Percentiles rank a stretch among this genome's conserved stretches.
Conservation (phyloP, 2,329 filamentous ascomycete genomes). For the Fusarium brachygibbosum region DNA sequence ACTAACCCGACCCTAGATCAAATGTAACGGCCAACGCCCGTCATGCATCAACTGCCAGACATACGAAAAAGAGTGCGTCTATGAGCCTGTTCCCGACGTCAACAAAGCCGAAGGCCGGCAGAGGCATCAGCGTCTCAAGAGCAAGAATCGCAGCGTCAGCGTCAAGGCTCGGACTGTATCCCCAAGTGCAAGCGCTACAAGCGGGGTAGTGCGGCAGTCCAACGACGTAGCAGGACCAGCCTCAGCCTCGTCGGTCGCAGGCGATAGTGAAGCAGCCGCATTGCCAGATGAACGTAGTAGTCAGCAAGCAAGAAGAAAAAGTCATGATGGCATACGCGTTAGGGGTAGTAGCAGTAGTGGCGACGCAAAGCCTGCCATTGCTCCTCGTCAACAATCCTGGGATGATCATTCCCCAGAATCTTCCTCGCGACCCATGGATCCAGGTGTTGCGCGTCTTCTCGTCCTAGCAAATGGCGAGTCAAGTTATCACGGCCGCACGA, state of each 20-base stretch:
- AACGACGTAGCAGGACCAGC: background rate
- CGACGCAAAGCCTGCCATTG: background rate
- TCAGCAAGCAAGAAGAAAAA: background rate
- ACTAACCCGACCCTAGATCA: conserved; percentile 57
- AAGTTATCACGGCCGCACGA: conserved; percentile 65
- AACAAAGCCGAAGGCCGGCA: conserved; percentile 34
- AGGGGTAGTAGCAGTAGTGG: background rate
- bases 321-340: conserved; percentile 10
- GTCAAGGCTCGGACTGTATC: conserved; percentile 7
- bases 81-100: conserved; percentile 47
- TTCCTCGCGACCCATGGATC: conserved; percentile 18
- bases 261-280: conserved; percentile 5
- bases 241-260: conserved; percentile 5
- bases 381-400: conserved; percentile 16
- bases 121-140: conserved; percentile 34
- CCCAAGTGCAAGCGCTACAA: background rate
- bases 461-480: conserved; percentile 58
- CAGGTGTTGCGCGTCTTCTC: conserved; percentile 54
- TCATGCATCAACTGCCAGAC: conserved; percentile 38
- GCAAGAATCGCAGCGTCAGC: conserved; percentile 15
- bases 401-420: conserved; percentile 4
- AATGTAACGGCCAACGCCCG: conserved; percentile 56
- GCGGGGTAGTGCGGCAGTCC: background rate
- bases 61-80: conserved; percentile 35
- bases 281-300: conserved; percentile 1